Conservation (phyloP, 768 basidiomycete species). For the Rossbeevera mucosa region DNA sequence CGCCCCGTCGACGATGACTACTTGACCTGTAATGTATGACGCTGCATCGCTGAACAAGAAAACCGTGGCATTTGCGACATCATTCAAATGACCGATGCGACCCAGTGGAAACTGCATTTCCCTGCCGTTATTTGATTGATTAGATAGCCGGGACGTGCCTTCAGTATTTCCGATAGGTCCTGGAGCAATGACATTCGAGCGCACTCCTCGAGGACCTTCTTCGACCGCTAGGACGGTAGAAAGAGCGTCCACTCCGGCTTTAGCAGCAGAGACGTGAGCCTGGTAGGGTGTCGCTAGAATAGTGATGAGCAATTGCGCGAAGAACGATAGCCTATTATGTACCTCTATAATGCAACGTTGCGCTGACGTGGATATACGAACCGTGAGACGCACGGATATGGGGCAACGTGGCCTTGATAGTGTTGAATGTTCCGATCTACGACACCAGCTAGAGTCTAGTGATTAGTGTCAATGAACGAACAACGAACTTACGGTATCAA, state of each 20-base stretch:
- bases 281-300: conserved; percentile 72
- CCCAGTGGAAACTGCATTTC: conserved; percentile 34
- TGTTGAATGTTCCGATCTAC: conserved; percentile 89
- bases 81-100: conserved; percentile 53
- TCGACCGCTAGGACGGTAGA: conserved; percentile 85
- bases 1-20: conserved; percentile 68
- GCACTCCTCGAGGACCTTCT: conserved; percentile 91
- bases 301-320: not conserved
- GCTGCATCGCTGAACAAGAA: conserved; percentile 85
- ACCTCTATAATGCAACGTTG: conserved; percentile 85
- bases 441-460: not conserved
- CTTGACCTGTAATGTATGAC: conserved; percentile 68
- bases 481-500: conserved; percentile 67
- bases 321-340: not conserved
- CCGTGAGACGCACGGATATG: conserved; percentile 70
- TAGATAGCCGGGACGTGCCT: conserved; percentile 57
- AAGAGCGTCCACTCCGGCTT: conserved; percentile 89
- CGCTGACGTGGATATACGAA: conserved; percentile 84
- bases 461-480: not conserved
- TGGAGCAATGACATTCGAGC: conserved; percentile 83
- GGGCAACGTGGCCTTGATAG: conserved; percentile 84
- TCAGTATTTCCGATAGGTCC: conserved; percentile 82
- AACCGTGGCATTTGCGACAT: conserved; percentile 67
- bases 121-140: not conserved
- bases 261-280: conserved; percentile 91